Evolutionary conservation across 345 rosid genomes (phyloP), one percentile per base, ranked within the genome.

Genomic region (Arabidopsis thaliana): DNA sequence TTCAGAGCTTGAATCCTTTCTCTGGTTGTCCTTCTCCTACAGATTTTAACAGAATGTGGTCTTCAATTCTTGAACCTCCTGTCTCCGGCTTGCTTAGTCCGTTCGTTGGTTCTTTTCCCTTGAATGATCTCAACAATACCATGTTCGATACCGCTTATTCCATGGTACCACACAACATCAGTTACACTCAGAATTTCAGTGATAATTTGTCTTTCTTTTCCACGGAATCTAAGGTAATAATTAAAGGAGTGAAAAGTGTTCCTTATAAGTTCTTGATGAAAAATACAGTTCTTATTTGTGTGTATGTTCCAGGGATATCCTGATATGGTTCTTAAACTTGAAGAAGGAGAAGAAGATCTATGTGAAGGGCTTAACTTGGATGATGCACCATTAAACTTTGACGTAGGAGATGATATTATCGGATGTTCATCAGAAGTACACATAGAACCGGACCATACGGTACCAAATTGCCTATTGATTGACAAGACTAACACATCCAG

Each of bases 31-130:
- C 89, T 40, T 82, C 95, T 45, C 50, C 75, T 69, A 73, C 79
- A 0, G 97, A 91, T 69, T 83, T 83, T 77, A 24, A 81, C n/a
- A 83, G 51, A 64, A 80, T 89, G 52, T 91, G 88, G 94, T 80
- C 94, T 8, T 71, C 85, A 0, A 69, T 82, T 78, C 85, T 88
- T 63, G 82, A 82, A 65, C 46, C 72, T 32, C 78, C 83, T 58
- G 52, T 65, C 13, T 79, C 89, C 38, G 46, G 55, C 65, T 57
- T 78, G 2, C 44, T 38, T 59, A 61, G 61, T 51, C 79, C 64
- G 13, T 76, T 69, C 4, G 46, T 48, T 48, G 72, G 73, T 73
- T 60, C 79, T 38, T 37, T 57, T 14, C 70, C 78, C 2, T 61
- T 40, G 36, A 70, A 51, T 70, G 81, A 82, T 61, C 67, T 78